Evolutionary conservation across 2,329 filamentous ascomycete species (phyloP), one percentile per base, ranked within the genome.

Genomic region (Hymenoscyphus albidus): DNA sequence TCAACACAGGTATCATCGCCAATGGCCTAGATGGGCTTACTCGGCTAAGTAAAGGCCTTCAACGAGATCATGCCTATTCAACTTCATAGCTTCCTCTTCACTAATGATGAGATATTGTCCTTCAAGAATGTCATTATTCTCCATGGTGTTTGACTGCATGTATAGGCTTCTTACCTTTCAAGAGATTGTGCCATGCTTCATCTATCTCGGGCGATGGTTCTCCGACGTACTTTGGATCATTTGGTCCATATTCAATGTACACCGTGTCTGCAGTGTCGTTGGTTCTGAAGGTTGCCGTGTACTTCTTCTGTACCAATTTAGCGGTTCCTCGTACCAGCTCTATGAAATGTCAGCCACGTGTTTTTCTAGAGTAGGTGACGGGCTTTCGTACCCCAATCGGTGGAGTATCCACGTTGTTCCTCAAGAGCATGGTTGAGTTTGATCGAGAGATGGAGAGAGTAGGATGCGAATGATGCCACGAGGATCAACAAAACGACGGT

Each of bases 241-340:
- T n/a, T 0, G 61, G 60, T 18, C 70, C 63, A 27, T 63, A 63
- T 10, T 69, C 65, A 58, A 62, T 62, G 61, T 68, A 70, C 42
- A 64, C 66, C 1, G 31, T 44, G 5, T 66, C 64, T 6, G 65
- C 62, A 1, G 51, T 69, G 40, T 62, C 62, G 32, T 69, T 70
- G 51, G 69, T 70, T 40, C 64, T 62, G 7, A 72, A 67, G n/a
- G 69, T 63, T 51, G 64, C 69, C 9, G 62, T 69, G 42, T 66
- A 71, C n/a, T 35, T 66, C 27, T 69, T 62, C 48, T 67, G 31
- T n/a, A 65, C 16, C 31, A 65, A 64, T 12, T 65, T 27, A 42
- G 68, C 67, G 7, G 59, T 22, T 32, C 58, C 48, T 60, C 42
- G 68, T 9, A 64, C 65, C 40, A 59, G 58, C 16, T 16, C 48